Evolutionary conservation across 2,329 filamentous ascomycete species (phyloP).

Genomic region (Aspergillus fischeri): DNA sequence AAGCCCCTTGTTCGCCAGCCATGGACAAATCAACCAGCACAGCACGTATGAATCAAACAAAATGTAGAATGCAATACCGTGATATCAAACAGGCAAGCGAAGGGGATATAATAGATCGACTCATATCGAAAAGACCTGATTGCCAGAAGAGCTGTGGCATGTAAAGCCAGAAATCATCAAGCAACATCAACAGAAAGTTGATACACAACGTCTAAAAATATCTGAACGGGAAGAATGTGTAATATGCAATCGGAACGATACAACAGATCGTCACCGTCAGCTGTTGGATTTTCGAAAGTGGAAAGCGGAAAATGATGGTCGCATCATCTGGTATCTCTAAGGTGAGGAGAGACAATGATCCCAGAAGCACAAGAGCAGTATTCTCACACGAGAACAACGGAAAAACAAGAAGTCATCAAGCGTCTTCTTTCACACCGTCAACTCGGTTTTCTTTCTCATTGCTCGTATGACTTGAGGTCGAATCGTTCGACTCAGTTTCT

Average conservation of each 20-base stretch:
- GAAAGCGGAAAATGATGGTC: slow-evolving; percentile 8
- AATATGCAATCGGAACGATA: slow-evolving; percentile 7
- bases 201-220: slow-evolving; percentile 13
- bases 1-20: slow-evolving; percentile 3
- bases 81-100: slow-evolving; percentile 7
- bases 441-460: slow-evolving; percentile 30
- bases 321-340: slow-evolving; percentile 24
- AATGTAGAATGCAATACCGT: slow-evolving; percentile 8
- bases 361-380: neutral
- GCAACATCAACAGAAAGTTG: neutral
- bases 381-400: slow-evolving; percentile 1
- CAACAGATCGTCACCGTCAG: slow-evolving; percentile 1
- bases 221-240: neutral
- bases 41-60: slow-evolving; percentile 1
- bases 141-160: neutral
- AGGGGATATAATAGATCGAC: slow-evolving; percentile 12
- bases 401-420: slow-evolving; percentile 4
- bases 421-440: slow-evolving; percentile 20
- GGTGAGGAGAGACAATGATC: slow-evolving; percentile 13
- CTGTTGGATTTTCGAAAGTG: slow-evolving; percentile 3
- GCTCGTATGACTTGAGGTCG: slow-evolving; percentile 16
- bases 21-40: slow-evolving; percentile 3
- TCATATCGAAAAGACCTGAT: slow-evolving; percentile 2
- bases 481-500: slow-evolving; percentile 13
- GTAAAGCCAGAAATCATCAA: slow-evolving; percentile 1